Percentiles rank a stretch among this genome's conserved stretches.
These are phyloP conservation scores for Trametes hirsuta DNA, from an alignment of 1,284 basidiomycete species.

Conservation along the genomic window DNA sequence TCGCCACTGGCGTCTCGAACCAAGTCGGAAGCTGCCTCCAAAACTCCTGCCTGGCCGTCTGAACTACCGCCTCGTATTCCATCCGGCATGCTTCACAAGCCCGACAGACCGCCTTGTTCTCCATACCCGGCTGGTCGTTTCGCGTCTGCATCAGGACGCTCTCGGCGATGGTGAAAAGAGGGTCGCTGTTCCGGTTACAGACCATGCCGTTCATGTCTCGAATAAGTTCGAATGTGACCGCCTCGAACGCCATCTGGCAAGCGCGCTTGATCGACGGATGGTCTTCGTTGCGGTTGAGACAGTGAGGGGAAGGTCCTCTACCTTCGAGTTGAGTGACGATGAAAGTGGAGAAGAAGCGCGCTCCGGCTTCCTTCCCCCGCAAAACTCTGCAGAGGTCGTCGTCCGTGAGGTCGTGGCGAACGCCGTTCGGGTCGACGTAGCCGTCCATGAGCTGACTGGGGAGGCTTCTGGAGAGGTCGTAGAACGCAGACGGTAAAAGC, in stretches of 20 bases:
- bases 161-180: conserved; percentile 68
- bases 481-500: conserved; percentile 53
- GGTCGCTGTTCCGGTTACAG: conserved; percentile 66
- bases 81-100: conserved; percentile 68
- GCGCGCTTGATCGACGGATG: conserved; percentile 48
- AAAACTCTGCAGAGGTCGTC: conserved; percentile 60
- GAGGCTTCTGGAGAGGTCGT: conserved; percentile 52
- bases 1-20: conserved; percentile 61
- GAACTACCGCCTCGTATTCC: conserved; percentile 61
- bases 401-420: conserved; percentile 43
- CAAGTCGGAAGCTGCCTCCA: conserved; percentile 66
- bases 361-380: conserved; percentile 68
- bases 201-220: conserved; percentile 71
- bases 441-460: conserved; percentile 47
- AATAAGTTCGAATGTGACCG: conserved; percentile 69
- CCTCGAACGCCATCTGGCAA: conserved; percentile 72
- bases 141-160: conserved; percentile 64
- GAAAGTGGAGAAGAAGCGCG: conserved; percentile 74
- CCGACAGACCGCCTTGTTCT: conserved; percentile 45
- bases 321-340: conserved; percentile 72
- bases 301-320: conserved; percentile 51
- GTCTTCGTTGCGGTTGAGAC: conserved; percentile 50
- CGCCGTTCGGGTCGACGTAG: conserved; percentile 32
- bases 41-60: conserved; percentile 59
- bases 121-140: conserved; percentile 46